Conservation (phyloP, 2,329 filamentous ascomycete genomes). For the Penicillium psychrosexuale region DNA sequence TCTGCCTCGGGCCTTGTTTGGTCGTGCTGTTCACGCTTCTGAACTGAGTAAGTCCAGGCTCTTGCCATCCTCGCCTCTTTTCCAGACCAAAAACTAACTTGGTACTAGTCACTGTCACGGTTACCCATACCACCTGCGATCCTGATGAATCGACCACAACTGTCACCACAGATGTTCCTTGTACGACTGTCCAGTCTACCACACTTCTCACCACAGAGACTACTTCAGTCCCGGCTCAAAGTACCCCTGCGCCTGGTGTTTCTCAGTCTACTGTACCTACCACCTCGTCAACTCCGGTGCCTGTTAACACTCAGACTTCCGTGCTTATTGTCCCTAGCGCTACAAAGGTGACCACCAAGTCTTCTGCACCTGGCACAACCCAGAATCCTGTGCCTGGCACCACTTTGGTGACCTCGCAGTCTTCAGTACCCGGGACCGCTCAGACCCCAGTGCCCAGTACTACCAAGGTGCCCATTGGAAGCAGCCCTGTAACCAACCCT, state of each 20-base stretch:
- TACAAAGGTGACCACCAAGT: too few relatives aligned
- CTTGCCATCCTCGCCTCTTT: neutral
- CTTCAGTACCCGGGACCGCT: neutral
- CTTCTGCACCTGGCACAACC: neutral
- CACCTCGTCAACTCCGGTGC: neutral
- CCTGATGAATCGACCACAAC: constrained; percentile 1
- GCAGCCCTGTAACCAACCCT: neutral
- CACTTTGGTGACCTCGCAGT: neutral
- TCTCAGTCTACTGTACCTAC: constrained; percentile 3
- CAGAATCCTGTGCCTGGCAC: too few relatives aligned
- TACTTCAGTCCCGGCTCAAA: neutral
- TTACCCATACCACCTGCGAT: constrained; percentile 24
- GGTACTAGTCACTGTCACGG: constrained; percentile 16
- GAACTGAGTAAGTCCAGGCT: neutral
- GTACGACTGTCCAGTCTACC: neutral
- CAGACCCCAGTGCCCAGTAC: neutral
- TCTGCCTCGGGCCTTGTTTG: neutral
- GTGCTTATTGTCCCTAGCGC: neutral
- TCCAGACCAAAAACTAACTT: neutral
- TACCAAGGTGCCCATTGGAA: neutral
- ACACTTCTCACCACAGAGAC: neutral
- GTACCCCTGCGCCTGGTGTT: neutral
- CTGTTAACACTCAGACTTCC: neutral
- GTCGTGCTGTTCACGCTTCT: neutral
- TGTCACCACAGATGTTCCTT: constrained; percentile 2